A percentile compares a stretch with the other conserved stretches of the same genome.
These are phyloP conservation scores for Jacaranda copaia DNA, from an alignment of 257 asterid species.

Conservation along the genomic window DNA sequence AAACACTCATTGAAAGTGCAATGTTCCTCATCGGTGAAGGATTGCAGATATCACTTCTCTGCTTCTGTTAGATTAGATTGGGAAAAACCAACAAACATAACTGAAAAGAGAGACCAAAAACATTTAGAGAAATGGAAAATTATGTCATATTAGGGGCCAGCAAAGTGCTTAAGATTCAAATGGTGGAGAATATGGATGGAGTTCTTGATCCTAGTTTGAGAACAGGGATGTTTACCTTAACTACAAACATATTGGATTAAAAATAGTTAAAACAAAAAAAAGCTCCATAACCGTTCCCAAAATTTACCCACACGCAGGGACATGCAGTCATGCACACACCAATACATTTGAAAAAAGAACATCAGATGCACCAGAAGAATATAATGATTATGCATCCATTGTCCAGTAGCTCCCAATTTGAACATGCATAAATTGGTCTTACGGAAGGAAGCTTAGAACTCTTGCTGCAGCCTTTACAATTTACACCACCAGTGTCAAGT, in stretches of 20 bases:
- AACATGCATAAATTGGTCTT: slow-evolving; percentile 45
- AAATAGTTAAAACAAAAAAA: too few species aligned
- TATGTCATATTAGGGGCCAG: not conserved
- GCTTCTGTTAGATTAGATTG: too few species aligned
- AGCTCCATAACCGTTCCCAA: not conserved
- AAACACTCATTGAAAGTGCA: not conserved
- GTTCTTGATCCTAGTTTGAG: not conserved
- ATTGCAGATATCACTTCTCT: not conserved
- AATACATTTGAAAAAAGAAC: not conserved
- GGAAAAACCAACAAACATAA: too few species aligned
- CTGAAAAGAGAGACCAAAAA: not conserved
- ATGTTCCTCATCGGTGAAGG: not conserved
- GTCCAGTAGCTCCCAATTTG: too few species aligned
- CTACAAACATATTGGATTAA: too few species aligned
- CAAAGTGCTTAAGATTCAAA: not conserved
- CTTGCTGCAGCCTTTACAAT: slow-evolving; percentile 71
- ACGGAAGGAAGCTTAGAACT: slow-evolving; percentile 58
- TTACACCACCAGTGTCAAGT: slow-evolving; percentile 85
- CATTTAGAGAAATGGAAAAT: not conserved
- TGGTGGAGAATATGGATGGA: not conserved
- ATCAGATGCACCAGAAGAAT: not conserved
- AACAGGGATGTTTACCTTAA: too few species aligned
- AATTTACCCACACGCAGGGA: not conserved
- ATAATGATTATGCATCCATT: not conserved
- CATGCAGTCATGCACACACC: not conserved